Evolutionary conservation across 2,329 filamentous ascomycete species (phyloP), one percentile per base, ranked within the genome.

Genomic region (Saccharata proteae): DNA sequence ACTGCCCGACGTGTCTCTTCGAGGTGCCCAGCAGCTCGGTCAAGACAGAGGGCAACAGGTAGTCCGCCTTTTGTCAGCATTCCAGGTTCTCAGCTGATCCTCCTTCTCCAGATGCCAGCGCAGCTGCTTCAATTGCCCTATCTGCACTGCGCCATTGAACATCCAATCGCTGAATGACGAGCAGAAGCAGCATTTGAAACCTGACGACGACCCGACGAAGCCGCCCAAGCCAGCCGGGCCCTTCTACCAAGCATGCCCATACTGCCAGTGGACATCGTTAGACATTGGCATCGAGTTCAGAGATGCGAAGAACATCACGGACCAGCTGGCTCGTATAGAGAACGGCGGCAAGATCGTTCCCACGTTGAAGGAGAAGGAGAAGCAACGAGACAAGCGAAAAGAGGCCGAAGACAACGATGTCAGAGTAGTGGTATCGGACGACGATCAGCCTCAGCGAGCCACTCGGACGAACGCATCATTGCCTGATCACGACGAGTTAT

Each of bases 11-110:
- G 52, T 98, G 90, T 53, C 61, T 98, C 35, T 96, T 98, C 48
- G 90, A 98, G 57, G 88, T 93, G 18, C 85, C 88, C 4, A 93
- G 81, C 54, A 93, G 83, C 49, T 85, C 84, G 48, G 74, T 96
- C 26, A 85, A 88, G 58, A 82, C 77, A 45, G 90, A 98, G 49
- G 86, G 86, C 25, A 94, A 93, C 58, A 76, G 85, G 84, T 92
- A 14, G 11, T 4, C n/a, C 6, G 8, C 12, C 10, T 18, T 8
- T 18, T 10, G 10, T 8, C 5, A 4, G 21, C 12, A 10, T 5
- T 16, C 7, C 6, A n/a, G 6, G 15, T 17, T 16, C 19, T 34
- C 16, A 29, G 23, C 27, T 16, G 24, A 30, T 17, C 29, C 34
- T 25, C 7, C 18, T 19, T 12, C 18, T 31, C 16, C 39, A 88